Evolutionary conservation across 1,284 basidiomycete genomes (phyloP).

Genomic region (Phenoliferia sp.): DNA sequence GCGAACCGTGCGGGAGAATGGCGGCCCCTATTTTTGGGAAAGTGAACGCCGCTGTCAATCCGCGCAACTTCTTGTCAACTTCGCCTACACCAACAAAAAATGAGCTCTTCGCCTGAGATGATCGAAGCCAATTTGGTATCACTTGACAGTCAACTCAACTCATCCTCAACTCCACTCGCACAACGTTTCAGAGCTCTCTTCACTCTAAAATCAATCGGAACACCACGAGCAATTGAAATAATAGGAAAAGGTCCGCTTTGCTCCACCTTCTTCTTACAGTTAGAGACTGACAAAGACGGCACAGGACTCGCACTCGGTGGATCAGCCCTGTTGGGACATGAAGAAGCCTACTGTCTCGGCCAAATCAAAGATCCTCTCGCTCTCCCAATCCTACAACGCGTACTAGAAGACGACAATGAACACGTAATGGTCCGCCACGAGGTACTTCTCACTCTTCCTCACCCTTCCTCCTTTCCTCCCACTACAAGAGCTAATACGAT

Average conservation of each 20-base stretch:
- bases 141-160: constrained; percentile 74
- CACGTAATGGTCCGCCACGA: constrained; percentile 99
- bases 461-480: not conserved
- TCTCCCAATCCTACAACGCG: constrained; percentile 69
- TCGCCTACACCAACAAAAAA: no score
- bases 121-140: constrained; percentile 41
- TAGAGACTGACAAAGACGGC: not conserved
- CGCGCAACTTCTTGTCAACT: not conserved
- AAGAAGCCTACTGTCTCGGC: constrained; percentile 93
- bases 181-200: constrained; percentile 89
- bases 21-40: no score
- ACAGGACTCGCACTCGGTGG: constrained; percentile 71
- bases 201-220: constrained; percentile 75
- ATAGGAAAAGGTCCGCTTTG: constrained; percentile 68
- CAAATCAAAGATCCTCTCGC: constrained; percentile 76
- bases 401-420: constrained; percentile 64
- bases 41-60: not conserved
- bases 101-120: no score
- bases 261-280: not conserved
- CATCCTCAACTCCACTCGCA: constrained; percentile 71
- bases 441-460: constrained; percentile 50
- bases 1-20: not conserved
- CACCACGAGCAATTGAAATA: constrained; percentile 61
- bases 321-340: constrained; percentile 91
- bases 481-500: not conserved